Conservation (phyloP, 768 basidiomycete species). For the Panus rudis region DNA sequence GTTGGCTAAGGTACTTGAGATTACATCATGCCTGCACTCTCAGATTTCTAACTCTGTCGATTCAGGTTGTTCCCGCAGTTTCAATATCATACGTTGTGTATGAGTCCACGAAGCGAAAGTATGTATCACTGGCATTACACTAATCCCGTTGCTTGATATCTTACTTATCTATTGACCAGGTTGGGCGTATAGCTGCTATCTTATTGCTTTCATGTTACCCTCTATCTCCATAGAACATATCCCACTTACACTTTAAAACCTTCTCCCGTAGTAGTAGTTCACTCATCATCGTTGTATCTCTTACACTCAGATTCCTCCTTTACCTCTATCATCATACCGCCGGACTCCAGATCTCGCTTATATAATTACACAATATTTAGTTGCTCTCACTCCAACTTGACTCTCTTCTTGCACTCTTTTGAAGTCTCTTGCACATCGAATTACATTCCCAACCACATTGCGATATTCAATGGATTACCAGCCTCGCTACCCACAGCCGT, state of each 20-base stretch:
- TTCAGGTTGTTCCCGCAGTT: slow-evolving; percentile 87
- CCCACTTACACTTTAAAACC: neutral
- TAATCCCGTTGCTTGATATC: no score
- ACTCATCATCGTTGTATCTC: slow-evolving; percentile 5
- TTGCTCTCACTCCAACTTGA: neutral
- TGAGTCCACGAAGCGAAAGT: slow-evolving; percentile 80
- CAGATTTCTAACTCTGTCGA: slow-evolving; percentile 2
- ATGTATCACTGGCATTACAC: slow-evolving; percentile 21
- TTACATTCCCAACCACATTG: neutral
- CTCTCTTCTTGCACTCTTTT: neutral
- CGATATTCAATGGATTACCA: slow-evolving; percentile 48
- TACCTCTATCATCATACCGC: neutral
- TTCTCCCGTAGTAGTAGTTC: no score
- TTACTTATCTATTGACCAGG: neutral
- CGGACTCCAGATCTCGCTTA: neutral
- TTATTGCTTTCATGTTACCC: neutral
- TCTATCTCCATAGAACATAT: slow-evolving; percentile 2
- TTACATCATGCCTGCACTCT: slow-evolving; percentile 1
- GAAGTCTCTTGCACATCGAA: neutral
- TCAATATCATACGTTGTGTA: slow-evolving; percentile 97
- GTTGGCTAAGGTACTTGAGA: slow-evolving; percentile 67
- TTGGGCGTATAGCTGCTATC: neutral
- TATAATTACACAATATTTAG: slow-evolving; percentile 3
- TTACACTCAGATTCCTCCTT: neutral
- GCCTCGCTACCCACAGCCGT: slow-evolving; percentile 68